These are phyloP conservation scores for Monilinia aucupariae DNA, from an alignment of 2,329 filamentous ascomycete species.

Conservation along the genomic window DNA sequence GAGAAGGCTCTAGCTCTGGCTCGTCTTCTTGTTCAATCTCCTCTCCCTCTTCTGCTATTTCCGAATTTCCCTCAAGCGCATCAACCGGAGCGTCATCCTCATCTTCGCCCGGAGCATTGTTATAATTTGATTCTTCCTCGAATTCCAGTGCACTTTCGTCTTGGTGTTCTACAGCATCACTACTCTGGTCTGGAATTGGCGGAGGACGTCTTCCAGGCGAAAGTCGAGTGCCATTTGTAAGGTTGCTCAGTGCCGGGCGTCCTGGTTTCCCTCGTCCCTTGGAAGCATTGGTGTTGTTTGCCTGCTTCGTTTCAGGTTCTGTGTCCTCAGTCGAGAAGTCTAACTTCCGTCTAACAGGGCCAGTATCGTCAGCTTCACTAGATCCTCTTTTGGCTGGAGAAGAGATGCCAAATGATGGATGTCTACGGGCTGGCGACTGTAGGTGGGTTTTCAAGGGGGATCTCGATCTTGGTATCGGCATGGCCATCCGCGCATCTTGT, in stretches of 20 bases:
- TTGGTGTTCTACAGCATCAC: constrained; percentile 38
- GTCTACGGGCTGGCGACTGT: constrained; percentile 34
- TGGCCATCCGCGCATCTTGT: constrained; percentile 26
- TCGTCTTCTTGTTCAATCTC: constrained; percentile 23
- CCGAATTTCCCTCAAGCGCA: constrained; percentile 24
- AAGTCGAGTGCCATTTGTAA: constrained; percentile 25
- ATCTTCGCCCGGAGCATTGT: constrained; percentile 23
- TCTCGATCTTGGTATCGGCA: constrained; percentile 34
- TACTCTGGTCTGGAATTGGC: constrained; percentile 26
- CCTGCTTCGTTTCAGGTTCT: constrained; percentile 18
- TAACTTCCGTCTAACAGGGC: constrained; percentile 32
- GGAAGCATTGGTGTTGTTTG: not conserved
- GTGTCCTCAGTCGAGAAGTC: constrained; percentile 32
- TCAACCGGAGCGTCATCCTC: constrained; percentile 35
- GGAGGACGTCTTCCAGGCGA: constrained; percentile 16
- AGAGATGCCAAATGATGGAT: constrained; percentile 33
- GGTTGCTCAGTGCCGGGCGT: constrained; percentile 18
- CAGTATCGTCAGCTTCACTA: constrained; percentile 24
- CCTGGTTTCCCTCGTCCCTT: constrained; percentile 15
- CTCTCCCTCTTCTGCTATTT: constrained; percentile 15
- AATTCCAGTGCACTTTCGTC: constrained; percentile 48
- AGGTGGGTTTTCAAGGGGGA: constrained; percentile 36
- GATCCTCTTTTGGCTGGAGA: constrained; percentile 32
- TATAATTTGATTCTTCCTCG: constrained; percentile 27
- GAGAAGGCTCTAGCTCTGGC: constrained; percentile 16